These are phyloP conservation scores for Septoria linicola DNA, from an alignment of 2,329 filamentous ascomycete genomes.

Conservation along the genomic window DNA sequence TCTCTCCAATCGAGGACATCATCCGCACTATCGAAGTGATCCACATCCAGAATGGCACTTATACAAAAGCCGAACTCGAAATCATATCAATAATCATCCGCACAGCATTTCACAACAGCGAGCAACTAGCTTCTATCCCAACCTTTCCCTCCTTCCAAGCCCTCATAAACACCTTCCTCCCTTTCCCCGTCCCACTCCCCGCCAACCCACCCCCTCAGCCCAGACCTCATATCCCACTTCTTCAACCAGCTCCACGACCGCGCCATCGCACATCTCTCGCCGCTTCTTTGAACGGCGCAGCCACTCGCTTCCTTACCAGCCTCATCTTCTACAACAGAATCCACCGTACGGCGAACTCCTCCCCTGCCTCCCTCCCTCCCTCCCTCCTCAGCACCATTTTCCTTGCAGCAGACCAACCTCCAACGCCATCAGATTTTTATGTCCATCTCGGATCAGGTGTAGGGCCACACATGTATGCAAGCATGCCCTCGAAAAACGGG, in stretches of 20 bases:
- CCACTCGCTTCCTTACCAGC: too few relatives aligned
- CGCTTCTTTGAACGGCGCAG: constrained; percentile 76
- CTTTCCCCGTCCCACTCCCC: not conserved
- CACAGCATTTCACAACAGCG: not conserved
- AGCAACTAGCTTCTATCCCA: not conserved
- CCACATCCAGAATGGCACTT: not conserved
- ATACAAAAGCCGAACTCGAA: not conserved
- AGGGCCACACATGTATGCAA: constrained; percentile 90
- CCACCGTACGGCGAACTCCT: constrained; percentile 89
- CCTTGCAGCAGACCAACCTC: constrained; percentile 70
- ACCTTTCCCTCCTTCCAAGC: not conserved
- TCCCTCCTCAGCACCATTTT: constrained; percentile 80
- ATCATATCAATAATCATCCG: not conserved
- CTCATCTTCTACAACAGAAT: constrained; percentile 83
- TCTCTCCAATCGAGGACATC: constrained; percentile 12
- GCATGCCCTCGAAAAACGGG: constrained; percentile 85
- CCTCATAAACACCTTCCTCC: not conserved
- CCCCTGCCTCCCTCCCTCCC: constrained; percentile 75
- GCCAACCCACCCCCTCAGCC: constrained; percentile 31
- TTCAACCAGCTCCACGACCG: constrained; percentile 80
- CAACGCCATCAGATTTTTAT: constrained; percentile 75
- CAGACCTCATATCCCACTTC: constrained; percentile 65
- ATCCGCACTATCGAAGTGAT: constrained; percentile 13
- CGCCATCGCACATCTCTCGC: constrained; percentile 80
- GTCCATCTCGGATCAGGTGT: constrained; percentile 90